These are phyloP conservation scores for Dipodascopsis uninucleata DNA, from an alignment of 805 yeast genomes.

Conservation along the genomic window DNA sequence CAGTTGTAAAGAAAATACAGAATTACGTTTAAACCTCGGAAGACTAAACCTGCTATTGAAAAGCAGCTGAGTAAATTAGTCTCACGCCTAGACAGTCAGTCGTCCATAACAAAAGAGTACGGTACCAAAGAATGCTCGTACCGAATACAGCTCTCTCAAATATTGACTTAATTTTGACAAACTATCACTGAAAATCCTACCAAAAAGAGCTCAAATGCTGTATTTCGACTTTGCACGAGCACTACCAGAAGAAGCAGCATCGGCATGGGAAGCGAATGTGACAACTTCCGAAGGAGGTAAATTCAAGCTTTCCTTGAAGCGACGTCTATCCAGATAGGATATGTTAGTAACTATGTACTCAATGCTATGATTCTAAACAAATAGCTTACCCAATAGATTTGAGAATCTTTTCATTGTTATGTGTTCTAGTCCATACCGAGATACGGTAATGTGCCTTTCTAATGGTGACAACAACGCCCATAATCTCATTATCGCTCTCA, in stretches of 20 bases:
- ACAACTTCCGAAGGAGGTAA: slow-evolving; percentile 69
- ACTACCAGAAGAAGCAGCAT: slow-evolving; percentile 26
- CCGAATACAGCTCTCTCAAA: no score
- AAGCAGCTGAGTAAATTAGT: no score
- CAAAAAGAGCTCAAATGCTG: slow-evolving; percentile 10
- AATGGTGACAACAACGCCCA: slow-evolving; percentile 87
- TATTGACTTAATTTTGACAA: no score
- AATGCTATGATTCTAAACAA: background rate
- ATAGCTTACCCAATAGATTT: slow-evolving; percentile 54
- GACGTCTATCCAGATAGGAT: slow-evolving; percentile 44
- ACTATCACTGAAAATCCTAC: no score
- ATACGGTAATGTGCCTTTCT: slow-evolving; percentile 79
- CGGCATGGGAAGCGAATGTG: slow-evolving; percentile 54
- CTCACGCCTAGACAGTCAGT: no score
- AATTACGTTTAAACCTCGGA: no score
- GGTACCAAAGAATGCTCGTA: no score
- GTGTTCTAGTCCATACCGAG: slow-evolving; percentile 90
- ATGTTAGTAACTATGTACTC: background rate
- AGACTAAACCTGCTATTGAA: no score
- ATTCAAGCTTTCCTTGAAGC: slow-evolving; percentile 79
- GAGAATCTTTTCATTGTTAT: slow-evolving; percentile 53
- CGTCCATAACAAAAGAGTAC: no score
- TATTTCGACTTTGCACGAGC: slow-evolving; percentile 26
- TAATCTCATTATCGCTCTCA: slow-evolving; percentile 77
- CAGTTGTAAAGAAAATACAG: no score